Evolutionary conservation across 2,329 filamentous ascomycete species (phyloP).

Genomic region (Ustulina deusta): DNA sequence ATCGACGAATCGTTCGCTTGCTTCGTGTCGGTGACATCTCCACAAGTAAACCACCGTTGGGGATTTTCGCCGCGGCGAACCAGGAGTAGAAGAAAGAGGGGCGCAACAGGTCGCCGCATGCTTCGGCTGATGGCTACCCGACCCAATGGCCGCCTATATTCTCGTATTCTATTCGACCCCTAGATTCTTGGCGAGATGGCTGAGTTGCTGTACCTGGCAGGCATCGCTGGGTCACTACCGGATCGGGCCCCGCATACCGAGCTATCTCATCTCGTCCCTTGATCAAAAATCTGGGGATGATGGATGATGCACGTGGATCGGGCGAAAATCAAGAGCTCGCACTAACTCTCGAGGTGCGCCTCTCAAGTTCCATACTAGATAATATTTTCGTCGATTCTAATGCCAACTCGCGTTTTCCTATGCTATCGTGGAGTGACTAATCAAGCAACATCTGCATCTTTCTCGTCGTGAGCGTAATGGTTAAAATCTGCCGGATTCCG

Average conservation of each 20-base stretch:
- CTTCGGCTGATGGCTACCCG: conserved; percentile 27
- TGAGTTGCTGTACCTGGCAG: neutral
- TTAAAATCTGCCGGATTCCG: neutral
- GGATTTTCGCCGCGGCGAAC: neutral
- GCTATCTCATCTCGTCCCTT: neutral
- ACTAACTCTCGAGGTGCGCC: neutral
- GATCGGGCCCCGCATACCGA: neutral
- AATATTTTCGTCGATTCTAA: neutral
- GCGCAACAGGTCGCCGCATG: conserved; percentile 6
- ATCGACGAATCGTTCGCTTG: conserved; percentile 10
- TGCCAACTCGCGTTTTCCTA: neutral
- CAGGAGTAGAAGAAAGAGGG: conserved; percentile 2
- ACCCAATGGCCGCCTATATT: neutral
- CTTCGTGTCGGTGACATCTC: conserved; percentile 5
- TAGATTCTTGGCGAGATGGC: conserved; percentile 22
- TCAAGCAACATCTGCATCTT: neutral
- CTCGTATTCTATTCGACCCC: conserved; percentile 14
- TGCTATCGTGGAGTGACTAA: neutral
- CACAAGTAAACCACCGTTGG: neutral
- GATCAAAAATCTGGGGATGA: conserved; percentile 6
- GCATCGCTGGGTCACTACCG: neutral
- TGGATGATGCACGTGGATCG: neutral
- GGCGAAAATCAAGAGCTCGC: conserved; percentile 6
- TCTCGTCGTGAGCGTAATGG: neutral
- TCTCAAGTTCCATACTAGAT: neutral